Evolutionary conservation across 1,139 yeast species (phyloP).

Genomic region (Kodamaea derodonti): DNA sequence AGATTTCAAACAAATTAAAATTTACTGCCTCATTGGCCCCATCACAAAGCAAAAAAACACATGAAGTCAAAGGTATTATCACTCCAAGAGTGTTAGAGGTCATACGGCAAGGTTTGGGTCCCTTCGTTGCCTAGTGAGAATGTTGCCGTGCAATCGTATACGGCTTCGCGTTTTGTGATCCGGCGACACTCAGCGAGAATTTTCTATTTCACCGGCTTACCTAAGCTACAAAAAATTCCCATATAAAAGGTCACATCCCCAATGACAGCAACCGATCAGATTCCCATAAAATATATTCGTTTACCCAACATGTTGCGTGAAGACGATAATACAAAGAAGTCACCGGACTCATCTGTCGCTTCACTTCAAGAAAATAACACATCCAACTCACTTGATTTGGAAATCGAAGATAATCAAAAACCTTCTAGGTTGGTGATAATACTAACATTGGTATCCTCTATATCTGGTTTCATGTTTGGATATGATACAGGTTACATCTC

Average conservation of each 20-base stretch:
- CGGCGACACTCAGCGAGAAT: not conserved
- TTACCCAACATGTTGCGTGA: not conserved
- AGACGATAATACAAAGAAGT: not conserved
- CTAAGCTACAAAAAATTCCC: not conserved
- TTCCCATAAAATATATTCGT: not conserved
- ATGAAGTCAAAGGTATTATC: too few relatives aligned
- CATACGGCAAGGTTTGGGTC: too few relatives aligned
- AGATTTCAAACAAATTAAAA: too few relatives aligned
- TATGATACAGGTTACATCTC: constrained; percentile 96
- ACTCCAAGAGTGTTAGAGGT: too few relatives aligned
- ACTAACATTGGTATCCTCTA: constrained; percentile 75
- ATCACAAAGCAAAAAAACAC: too few relatives aligned
- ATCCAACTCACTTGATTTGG: not conserved
- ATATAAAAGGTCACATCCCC: not conserved
- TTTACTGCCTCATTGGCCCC: too few relatives aligned
- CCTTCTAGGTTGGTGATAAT: constrained; percentile 65
- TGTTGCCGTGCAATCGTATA: too few relatives aligned
- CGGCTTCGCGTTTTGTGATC: not conserved
- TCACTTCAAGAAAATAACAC: not conserved
- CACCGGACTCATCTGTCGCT: not conserved
- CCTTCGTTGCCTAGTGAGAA: too few relatives aligned
- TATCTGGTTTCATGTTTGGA: constrained; percentile 95
- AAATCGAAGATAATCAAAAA: constrained; percentile 20
- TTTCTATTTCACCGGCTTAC: not conserved
- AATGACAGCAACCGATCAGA: not conserved